Base-by-base conservation (phyloP, 2,329 filamentous ascomycete genomes). In the Diaporthe australafricana region DNA sequence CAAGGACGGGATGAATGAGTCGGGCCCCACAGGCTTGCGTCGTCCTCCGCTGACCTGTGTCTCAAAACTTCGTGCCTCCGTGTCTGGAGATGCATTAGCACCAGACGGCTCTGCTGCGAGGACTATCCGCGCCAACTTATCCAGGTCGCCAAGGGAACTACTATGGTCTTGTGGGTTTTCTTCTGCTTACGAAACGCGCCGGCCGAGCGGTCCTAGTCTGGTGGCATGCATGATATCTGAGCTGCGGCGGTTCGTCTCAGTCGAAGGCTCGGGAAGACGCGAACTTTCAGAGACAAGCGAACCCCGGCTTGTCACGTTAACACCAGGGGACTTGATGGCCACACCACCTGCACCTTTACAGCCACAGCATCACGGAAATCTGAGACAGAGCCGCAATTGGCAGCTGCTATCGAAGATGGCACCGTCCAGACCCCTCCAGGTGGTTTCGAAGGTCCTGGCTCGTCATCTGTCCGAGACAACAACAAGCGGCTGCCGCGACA, bases 71-170 rank as follows among this genome's bases (percentile, higher is more conserved):
- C 17, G 56, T 32, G 56, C 56, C 40, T 22, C 25, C 35, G 56
- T 32, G 56, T 62, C 17, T 63, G 42, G 27, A 27, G 40, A 47
- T 48, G 57, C 40, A 47, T 63, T 32, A 63, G 57, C 57, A 63
- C 25, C 57, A 35, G 57, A 63, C 40, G 57, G 40, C 57, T 62
- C 57, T 62, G 57, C 40, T 42, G 55, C 35, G 35, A 60, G 22
- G 55, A 27, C 32, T 17, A 16, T 40, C n/a, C 32, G 53, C 53
- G 35, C 53, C 32, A 40, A 57, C 53, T 57, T 14, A 22, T 35
- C 38, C 2, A 38, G 38, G 40, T 30, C 25, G 56, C 22, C 56
- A 60, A 45, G 56, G 16, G 22, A n/a, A 45, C 56, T 42, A 14
- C 22, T 22, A 5, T 22, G 25, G 42, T 14, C 17, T 27, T 25